phyloP scores from a whole-genome alignment of 139 green algal species.

The Spirogloea muscicola region DNA sequence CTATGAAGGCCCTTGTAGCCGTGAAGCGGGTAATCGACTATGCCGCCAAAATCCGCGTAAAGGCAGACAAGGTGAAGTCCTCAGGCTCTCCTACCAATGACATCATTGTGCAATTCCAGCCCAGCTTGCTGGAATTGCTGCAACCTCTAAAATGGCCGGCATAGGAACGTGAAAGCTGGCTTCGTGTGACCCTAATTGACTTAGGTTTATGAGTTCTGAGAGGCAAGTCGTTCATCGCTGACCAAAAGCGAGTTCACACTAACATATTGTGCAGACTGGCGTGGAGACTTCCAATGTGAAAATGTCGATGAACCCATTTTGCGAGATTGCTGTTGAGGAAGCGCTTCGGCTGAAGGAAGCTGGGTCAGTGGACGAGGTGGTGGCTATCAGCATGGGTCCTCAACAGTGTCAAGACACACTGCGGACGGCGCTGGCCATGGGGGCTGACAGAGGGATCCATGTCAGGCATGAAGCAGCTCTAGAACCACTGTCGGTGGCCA shows the following conservation, averaged over 20 bases:
- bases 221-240: too few relatives aligned
- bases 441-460: constrained; percentile 78
- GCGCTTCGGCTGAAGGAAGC: constrained; percentile 78
- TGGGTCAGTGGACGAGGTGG: constrained; percentile 66
- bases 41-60: constrained; percentile 80
- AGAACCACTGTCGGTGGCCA: constrained; percentile 75
- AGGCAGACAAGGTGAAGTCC: constrained; percentile 75
- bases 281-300: constrained; percentile 77
- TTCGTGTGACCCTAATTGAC: too few relatives aligned
- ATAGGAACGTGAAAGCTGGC: too few relatives aligned
- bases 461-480: constrained; percentile 57
- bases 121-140: too few relatives aligned
- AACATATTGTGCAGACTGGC: constrained; percentile 64
- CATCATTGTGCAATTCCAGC: too few relatives aligned
- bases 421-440: constrained; percentile 83
- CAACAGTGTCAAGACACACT: constrained; percentile 69
- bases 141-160: too few relatives aligned
- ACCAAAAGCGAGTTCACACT: too few relatives aligned
- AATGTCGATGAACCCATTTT: constrained; percentile 94
- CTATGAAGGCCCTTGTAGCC: constrained; percentile 78
- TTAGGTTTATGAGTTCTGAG: too few relatives aligned
- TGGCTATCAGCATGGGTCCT: constrained; percentile 77
- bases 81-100: too few relatives aligned
- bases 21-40: constrained; percentile 88
- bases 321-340: constrained; percentile 90